Conservation (phyloP, 371 early-diverging fungal genomes). For the Lichtheimia ornata region DNA sequence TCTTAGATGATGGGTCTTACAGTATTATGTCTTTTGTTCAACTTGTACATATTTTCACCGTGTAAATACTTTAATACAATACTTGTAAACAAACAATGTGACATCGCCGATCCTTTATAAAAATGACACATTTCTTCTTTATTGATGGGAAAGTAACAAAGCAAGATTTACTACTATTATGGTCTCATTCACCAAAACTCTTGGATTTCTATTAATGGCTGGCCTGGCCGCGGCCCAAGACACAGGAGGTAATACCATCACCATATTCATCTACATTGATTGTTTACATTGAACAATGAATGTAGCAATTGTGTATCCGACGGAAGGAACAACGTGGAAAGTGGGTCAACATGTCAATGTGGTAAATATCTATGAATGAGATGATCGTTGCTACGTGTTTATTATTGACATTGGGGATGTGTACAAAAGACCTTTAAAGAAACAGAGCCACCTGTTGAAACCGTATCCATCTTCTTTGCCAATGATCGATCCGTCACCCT, state of each 20-base stretch:
- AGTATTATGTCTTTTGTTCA: too few species aligned
- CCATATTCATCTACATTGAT: not conserved
- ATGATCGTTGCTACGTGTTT: not conserved
- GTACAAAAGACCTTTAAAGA: constrained; percentile 15
- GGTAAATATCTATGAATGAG: constrained; percentile 7
- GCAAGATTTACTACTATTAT: not conserved
- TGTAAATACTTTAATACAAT: too few species aligned
- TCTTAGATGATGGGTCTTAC: too few species aligned
- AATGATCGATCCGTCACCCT: constrained; percentile 17
- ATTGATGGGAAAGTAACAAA: too few species aligned
- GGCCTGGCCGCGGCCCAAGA: constrained; percentile 3
- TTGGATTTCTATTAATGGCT: not conserved
- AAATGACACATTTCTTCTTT: too few species aligned
- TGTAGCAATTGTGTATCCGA: constrained; percentile 32
- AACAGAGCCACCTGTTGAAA: constrained; percentile 16
- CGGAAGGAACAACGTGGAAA: constrained; percentile 28
- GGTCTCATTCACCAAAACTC: not conserved
- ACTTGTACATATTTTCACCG: too few species aligned
- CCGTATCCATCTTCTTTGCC: constrained; percentile 35
- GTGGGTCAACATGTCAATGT: constrained; percentile 41
- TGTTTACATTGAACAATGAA: not conserved
- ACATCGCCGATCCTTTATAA: too few species aligned
- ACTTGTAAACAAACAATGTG: too few species aligned
- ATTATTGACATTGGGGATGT: not conserved
- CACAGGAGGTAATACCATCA: not conserved